Conservation (phyloP, 1,284 basidiomycete species). For the Papiliotrema laurentii region DNA sequence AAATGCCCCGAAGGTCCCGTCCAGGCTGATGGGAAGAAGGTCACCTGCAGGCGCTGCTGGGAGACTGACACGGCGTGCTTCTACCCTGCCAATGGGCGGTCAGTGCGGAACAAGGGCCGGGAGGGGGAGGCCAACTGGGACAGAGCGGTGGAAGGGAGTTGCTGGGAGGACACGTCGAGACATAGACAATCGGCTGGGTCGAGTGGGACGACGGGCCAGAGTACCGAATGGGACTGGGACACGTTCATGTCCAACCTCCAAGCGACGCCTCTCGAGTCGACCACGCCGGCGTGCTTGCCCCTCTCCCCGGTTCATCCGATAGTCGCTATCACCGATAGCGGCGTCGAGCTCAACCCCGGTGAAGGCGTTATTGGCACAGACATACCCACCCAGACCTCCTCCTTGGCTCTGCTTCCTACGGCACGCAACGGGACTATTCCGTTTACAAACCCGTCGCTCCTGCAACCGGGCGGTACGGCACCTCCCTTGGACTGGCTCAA, state of each 20-base stretch:
- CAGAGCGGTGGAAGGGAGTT: neutral
- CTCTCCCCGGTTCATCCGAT: neutral
- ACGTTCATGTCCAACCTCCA: neutral
- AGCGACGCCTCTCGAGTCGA: neutral
- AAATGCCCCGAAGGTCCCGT: constrained; percentile 16
- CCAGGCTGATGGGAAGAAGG: constrained; percentile 4
- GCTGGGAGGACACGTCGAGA: neutral
- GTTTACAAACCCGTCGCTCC: neutral
- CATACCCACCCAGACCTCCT: neutral
- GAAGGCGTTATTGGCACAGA: no score
- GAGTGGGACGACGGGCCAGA: neutral
- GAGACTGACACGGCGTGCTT: constrained; percentile 15
- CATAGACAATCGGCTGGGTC: neutral
- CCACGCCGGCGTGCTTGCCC: neutral
- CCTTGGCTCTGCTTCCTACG: neutral
- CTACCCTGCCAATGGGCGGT: constrained; percentile 13
- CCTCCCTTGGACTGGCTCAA: neutral
- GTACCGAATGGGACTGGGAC: neutral
- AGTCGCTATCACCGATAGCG: no score
- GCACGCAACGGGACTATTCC: no score
- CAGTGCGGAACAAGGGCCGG: constrained; percentile 7
- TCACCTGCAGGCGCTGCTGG: constrained; percentile 16
- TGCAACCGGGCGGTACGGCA: neutral
- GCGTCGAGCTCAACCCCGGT: no score
- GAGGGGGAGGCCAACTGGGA: constrained; percentile 8